phyloP scores from a whole-genome alignment of 78 protist species.

The Tieghemostelium lacteum region DNA sequence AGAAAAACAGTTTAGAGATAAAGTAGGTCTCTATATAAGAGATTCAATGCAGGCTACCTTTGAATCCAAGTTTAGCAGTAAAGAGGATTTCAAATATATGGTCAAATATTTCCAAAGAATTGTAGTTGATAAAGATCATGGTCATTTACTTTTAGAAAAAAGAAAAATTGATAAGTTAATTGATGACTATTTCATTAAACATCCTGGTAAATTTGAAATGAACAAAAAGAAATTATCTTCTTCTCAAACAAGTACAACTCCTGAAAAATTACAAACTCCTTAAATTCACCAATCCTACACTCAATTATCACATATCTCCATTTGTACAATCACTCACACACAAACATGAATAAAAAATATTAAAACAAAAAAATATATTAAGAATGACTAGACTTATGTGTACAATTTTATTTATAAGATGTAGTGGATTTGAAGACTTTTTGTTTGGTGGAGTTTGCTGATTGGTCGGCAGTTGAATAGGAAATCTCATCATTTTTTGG shows the following conservation, averaged over 20 bases:
- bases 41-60: conserved; percentile 1
- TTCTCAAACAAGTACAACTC: too few species aligned
- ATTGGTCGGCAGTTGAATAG: background rate
- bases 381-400: too few species aligned
- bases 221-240: too few species aligned
- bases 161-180: conserved; percentile 54
- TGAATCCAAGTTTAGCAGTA: conserved; percentile 23
- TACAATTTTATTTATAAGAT: background rate
- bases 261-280: background rate
- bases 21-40: conserved; percentile 30
- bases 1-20: conserved; percentile 13
- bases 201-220: too few species aligned
- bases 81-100: conserved; percentile 57
- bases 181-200: conserved; percentile 25
- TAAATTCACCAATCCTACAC: background rate
- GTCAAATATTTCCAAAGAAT: conserved; percentile 40
- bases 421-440: conserved; percentile 37
- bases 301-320: background rate
- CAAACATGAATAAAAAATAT: too few species aligned
- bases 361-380: background rate
- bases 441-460: background rate
- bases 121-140: conserved; percentile 58
- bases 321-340: background rate
- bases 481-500: too few species aligned
- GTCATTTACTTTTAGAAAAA: background rate